Evolutionary conservation across 1,139 yeast genomes (phyloP), one percentile per base, ranked within the genome.

Genomic region (Suhomyces wounanorum): DNA sequence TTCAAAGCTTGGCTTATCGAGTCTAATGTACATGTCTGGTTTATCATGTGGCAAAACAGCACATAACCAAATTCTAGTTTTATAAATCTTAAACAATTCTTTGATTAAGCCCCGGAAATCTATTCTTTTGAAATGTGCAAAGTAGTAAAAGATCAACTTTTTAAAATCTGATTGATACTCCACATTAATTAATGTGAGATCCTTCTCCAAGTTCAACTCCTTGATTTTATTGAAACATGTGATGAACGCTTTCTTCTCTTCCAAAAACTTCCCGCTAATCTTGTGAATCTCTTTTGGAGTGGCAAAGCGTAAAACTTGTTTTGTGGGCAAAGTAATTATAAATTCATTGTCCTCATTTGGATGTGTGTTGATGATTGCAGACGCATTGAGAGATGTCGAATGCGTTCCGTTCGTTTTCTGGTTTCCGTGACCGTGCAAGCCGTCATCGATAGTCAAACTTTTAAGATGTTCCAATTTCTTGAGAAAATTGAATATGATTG

Each of bases 61-160:
- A 73, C 97, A 92, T 78, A 92, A 81, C 99, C 99, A 95, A 61
- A 94, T 94, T 64, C 99, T 82, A 1, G 98, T 94, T 72, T 94
- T 94, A 78, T 91, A 94, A 54, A 90, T 87, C 62, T 94, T 86
- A 75, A 94, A 94, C 56, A 94, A 74, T 62, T 94, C 98, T 60
- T 94, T 87, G 52, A 94, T 96, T 63, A 95, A 79, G 43, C 89
- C 96, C 61, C 99, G 79, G 68, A 94, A 94, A 68, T 94, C 99
- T 54, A 94, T 88, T 60, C 99, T 78, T 63, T 86, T 86, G 59
- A 83, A 83, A 38, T 88, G 85, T 39, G 87, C 86, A 60, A 72
- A 77, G 70, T 94, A 94, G 67, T 91, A 94, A 66, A 94, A 92
- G 3, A 96, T 94, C 64, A 94, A 78, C 70, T 95, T 94, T 63